Percentiles rank a stretch among this genome's conserved stretches.
These are phyloP conservation scores for Corynascus novoguineensis DNA, from an alignment of 495 filamentous ascomycete species.

Conservation along the genomic window DNA sequence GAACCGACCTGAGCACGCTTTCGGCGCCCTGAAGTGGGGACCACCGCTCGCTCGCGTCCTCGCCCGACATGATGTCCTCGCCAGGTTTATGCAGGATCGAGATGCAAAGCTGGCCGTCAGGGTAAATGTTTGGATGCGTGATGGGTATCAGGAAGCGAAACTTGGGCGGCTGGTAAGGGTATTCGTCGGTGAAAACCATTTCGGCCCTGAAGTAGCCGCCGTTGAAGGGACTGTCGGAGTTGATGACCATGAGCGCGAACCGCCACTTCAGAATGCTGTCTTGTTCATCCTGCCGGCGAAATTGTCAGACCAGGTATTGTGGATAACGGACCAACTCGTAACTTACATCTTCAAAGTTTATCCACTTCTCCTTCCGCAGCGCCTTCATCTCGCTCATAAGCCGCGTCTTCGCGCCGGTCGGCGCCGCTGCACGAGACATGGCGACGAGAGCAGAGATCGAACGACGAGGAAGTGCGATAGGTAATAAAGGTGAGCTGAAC, in stretches of 20 bases:
- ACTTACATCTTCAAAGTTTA: constrained; percentile 60
- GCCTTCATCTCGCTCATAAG: constrained; percentile 86
- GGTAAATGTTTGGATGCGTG: constrained; percentile 91
- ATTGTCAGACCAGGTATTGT: constrained; percentile 6
- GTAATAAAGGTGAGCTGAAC: neutral
- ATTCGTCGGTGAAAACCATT: constrained; percentile 84
- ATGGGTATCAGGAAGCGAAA: constrained; percentile 77
- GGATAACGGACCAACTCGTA: neutral
- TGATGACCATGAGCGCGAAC: constrained; percentile 84
- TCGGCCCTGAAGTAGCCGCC: constrained; percentile 86
- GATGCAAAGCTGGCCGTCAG: constrained; percentile 87
- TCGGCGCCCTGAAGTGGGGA: constrained; percentile 87
- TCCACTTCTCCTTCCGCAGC: constrained; percentile 84
- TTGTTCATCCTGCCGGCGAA: constrained; percentile 52
- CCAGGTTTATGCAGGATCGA: constrained; percentile 92
- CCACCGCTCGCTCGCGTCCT: constrained; percentile 85
- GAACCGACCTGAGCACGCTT: constrained; percentile 84
- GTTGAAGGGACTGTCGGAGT: constrained; percentile 84
- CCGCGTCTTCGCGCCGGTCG: constrained; percentile 62
- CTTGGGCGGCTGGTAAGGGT: constrained; percentile 86
- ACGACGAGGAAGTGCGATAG: neutral
- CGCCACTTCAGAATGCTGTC: constrained; percentile 81
- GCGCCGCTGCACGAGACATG: constrained; percentile 16
- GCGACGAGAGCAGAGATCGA: neutral
- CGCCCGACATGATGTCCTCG: constrained; percentile 87